phyloP scores from a whole-genome alignment of 176 grass and related monocot species.

The Juncus inflexus region DNA sequence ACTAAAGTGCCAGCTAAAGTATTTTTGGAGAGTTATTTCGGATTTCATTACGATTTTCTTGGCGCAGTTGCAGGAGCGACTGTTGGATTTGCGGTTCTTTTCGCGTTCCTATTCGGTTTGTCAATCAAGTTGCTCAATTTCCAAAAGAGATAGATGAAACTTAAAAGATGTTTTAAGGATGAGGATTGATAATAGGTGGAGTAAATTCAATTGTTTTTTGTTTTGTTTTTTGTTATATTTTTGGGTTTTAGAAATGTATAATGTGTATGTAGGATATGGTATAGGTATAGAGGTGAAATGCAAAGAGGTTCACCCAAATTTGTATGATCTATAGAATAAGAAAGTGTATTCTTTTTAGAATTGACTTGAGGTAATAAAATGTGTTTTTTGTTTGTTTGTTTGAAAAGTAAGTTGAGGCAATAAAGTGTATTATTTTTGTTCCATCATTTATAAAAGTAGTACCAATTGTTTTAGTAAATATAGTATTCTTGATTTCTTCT shows the following conservation, averaged over 20 bases:
- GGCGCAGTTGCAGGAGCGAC: conserved; percentile 22
- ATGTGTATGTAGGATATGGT: conserved; percentile 16
- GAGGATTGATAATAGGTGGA: conserved; percentile 2
- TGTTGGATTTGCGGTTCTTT: conserved; percentile 36
- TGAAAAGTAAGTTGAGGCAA: too few species aligned
- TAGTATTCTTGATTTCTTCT: too few species aligned
- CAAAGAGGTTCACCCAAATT: not conserved
- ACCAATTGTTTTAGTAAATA: too few species aligned
- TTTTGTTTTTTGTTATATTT: not conserved
- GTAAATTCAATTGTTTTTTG: conserved; percentile 1
- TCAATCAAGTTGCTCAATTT: conserved; percentile 53
- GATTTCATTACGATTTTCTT: conserved; percentile 38
- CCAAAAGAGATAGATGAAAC: conserved; percentile 36
- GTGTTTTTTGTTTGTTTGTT: too few species aligned
- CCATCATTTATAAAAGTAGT: too few species aligned
- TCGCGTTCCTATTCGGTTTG: conserved; percentile 38
- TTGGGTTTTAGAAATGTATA: not conserved
- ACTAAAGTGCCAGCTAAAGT: conserved; percentile 8
- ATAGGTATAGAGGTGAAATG: conserved; percentile 1
- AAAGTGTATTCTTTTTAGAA: not conserved
- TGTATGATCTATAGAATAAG: conserved; percentile 16
- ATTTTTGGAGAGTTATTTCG: conserved; percentile 39
- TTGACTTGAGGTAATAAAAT: not conserved
- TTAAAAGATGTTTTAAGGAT: not conserved
- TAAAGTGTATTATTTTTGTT: too few species aligned